Evolutionary conservation across 495 filamentous ascomycete species (phyloP), one percentile per base, ranked within the genome.

Genomic region (Penicillium salamii): DNA sequence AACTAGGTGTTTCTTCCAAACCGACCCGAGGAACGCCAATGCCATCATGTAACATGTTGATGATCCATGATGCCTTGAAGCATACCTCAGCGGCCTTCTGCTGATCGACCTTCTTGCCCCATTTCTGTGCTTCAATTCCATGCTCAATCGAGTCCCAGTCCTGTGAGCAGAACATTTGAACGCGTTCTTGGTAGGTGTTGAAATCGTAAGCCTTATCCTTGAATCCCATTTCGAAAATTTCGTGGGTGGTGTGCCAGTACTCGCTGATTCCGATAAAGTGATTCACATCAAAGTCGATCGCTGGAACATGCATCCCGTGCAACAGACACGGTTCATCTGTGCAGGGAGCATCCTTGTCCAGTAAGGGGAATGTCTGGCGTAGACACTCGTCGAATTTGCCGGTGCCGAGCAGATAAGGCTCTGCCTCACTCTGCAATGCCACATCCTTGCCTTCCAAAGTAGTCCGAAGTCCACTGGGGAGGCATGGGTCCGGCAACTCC

Each of bases 231-330:
- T 90, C 87, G 58, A 97, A 97, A 1, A 97, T 83, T 40, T 95
- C 90, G 59, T 97, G 92, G 0, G 93, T 99, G 0, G 92, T 96
- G 69, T 99, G 93, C 93, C 93, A 99, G 63, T 95, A 99, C 62
- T 99, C 93, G 14, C 91, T 96, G 45, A 99, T 92, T 7, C 93
- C 93, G 20, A 99, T 85, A 59, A 99, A 99, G 62, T 97, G 93
- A 52, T 99, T 99, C 32, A 99, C 85, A 43, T 93, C 86, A 61
- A 97, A 99, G 65, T 99, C 93, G 46, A 99, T 97, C 1, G 92
- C 90, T 1, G 93, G 93, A 2, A 91, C 89, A 60, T 97, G 91
- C 38, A 90, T 79, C 0, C 95, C 89, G 51, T 93, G 85, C 17
- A 99, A 72, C 29, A 99, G 71, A 65, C 93, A 99, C 0, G 93